A percentile compares a stretch with the other conserved stretches of the same genome.
phyloP scores from a whole-genome alignment of 169 alveolate genomes.

The Plasmodium relictum region DNA sequence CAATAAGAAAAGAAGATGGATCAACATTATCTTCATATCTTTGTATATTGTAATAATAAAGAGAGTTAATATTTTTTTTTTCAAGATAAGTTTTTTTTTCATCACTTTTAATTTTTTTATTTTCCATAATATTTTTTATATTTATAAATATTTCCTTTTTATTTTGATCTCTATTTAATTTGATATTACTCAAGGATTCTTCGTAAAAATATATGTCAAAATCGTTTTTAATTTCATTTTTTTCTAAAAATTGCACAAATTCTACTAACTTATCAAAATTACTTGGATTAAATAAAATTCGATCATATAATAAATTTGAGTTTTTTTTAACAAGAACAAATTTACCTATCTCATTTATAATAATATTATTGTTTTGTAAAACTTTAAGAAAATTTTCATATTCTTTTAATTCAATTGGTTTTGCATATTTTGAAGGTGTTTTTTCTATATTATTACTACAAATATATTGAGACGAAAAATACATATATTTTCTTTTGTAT shows the following conservation, averaged over 20 bases:
- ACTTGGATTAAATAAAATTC: conserved; percentile 34
- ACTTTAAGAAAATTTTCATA: conserved; percentile 16
- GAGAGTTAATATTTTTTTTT: conserved; percentile 17
- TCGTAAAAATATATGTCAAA: conserved; percentile 48
- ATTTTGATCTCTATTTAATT: conserved; percentile 55
- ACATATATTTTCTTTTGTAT: neutral
- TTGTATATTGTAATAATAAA: conserved; percentile 47
- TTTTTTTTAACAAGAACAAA: conserved; percentile 13
- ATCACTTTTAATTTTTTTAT: conserved; percentile 14
- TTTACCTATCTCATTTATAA: conserved; percentile 24
- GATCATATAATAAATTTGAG: conserved; percentile 22
- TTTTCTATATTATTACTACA: conserved; percentile 12
- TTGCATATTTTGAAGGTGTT: conserved; percentile 4
- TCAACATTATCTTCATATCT: conserved; percentile 51
- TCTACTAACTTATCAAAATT: conserved; percentile 12
- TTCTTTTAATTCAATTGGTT: conserved; percentile 12
- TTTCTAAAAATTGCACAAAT: conserved; percentile 28
- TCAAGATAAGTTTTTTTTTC: conserved; percentile 22
- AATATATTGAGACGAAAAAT: neutral
- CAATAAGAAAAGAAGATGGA: conserved; percentile 67
- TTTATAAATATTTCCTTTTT: conserved; percentile 45
- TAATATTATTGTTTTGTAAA: conserved; percentile 8
- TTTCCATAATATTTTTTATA: conserved; percentile 6
- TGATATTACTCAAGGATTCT: conserved; percentile 20
- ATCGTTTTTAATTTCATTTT: conserved; percentile 9